Percentiles rank a stretch among this genome's conserved stretches.
Evolutionary conservation across 1,284 basidiomycete species (phyloP).

Genomic region (Rhodotorula sp.): DNA sequence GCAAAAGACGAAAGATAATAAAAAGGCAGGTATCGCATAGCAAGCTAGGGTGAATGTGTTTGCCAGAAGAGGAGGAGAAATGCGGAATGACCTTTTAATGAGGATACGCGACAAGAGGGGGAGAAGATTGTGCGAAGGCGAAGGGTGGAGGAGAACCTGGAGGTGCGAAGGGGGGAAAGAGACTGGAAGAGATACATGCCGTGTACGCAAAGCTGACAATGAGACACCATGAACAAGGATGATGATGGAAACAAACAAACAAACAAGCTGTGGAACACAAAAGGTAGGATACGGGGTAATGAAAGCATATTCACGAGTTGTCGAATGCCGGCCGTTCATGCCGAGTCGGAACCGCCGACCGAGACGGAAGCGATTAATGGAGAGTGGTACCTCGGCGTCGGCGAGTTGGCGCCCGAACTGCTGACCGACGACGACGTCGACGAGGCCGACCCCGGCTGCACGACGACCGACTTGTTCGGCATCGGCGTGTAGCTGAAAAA

Average conservation of each 20-base stretch:
- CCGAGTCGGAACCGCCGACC: neutral
- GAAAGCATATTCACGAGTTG: no score
- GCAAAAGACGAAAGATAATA: neutral
- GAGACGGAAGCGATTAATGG: neutral
- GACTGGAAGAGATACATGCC: no score
- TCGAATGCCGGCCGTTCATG: neutral
- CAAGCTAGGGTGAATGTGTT: neutral
- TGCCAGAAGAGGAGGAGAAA: neutral
- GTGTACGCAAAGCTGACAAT: no score
- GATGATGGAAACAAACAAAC: no score
- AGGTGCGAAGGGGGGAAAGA: neutral
- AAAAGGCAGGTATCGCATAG: neutral
- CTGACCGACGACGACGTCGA: neutral
- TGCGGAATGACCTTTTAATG: neutral
- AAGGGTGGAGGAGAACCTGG: neutral
- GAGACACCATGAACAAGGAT: no score
- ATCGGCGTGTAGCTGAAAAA: conserved; percentile 3
- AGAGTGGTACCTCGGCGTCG: conserved; percentile 9
- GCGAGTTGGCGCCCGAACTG: conserved; percentile 6
- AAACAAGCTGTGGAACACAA: no score
- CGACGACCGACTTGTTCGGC: neutral
- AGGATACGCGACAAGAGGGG: neutral
- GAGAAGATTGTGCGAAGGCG: neutral
- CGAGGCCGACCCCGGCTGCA: neutral
- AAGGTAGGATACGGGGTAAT: no score